phyloP scores from a whole-genome alignment of 176 grass and related monocot species.

The Saccharum officinarum region DNA sequence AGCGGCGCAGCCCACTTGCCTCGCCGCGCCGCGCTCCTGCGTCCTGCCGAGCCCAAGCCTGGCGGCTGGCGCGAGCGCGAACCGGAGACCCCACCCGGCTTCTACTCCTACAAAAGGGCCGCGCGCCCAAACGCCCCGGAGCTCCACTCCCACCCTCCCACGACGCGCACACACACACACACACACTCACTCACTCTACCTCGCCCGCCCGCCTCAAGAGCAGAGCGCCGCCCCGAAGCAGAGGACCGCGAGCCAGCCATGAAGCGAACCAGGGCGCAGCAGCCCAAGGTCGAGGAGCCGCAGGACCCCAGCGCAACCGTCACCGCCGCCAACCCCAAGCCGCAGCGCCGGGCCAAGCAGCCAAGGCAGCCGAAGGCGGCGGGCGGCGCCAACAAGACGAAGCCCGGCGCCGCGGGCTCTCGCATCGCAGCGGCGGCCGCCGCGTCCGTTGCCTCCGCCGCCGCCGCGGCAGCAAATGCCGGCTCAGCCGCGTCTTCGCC shows the following conservation, averaged over 20 bases:
- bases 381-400: neutral
- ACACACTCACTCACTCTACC: neutral
- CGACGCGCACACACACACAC: neutral
- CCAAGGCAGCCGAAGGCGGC: conserved; percentile 37
- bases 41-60: neutral
- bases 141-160: neutral
- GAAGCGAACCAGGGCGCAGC: conserved; percentile 59
- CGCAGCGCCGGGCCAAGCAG: conserved; percentile 47
- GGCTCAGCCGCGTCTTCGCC: neutral
- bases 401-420: neutral
- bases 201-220: neutral
- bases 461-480: neutral
- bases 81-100: neutral
- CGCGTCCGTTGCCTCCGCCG: neutral
- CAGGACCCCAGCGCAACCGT: neutral
- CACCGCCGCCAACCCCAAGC: neutral
- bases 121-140: conserved; percentile 2
- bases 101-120: conserved; percentile 25
- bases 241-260: conserved; percentile 2
- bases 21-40: neutral
- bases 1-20: neutral
- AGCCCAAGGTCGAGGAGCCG: conserved; percentile 25
- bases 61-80: neutral
- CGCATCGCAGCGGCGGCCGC: neutral
- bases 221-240: neutral